phyloP scores from a whole-genome alignment of 2,329 filamentous ascomycete genomes.

The Ilyonectria mors-panacis region DNA sequence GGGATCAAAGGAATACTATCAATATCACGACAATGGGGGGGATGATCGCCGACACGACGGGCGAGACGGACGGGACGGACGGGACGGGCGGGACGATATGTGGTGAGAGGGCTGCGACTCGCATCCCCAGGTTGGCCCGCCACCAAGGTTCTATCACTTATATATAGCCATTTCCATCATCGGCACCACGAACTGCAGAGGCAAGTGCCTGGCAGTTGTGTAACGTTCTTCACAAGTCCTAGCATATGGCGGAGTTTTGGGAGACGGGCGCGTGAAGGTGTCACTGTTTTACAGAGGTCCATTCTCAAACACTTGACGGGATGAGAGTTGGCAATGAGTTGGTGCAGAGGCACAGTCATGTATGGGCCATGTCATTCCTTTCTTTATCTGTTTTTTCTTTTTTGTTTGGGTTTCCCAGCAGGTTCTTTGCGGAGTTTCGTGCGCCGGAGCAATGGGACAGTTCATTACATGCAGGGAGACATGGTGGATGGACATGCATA shows the following conservation, averaged over 20 bases:
- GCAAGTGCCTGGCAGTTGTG: slow-evolving; percentile 40
- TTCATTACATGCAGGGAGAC: slow-evolving; percentile 29
- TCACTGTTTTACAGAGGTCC: slow-evolving; percentile 40
- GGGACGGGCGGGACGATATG: slow-evolving; percentile 59
- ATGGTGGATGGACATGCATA: slow-evolving; percentile 34
- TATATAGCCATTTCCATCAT: slow-evolving; percentile 39
- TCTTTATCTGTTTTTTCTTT: slow-evolving; percentile 32
- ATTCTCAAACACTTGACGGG: slow-evolving; percentile 37
- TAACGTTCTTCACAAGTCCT: slow-evolving; percentile 45
- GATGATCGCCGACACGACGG: slow-evolving; percentile 54
- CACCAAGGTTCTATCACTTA: slow-evolving; percentile 41
- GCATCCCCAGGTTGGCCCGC: slow-evolving; percentile 21
- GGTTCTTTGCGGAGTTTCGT: slow-evolving; percentile 32
- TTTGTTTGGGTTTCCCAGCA: slow-evolving; percentile 31
- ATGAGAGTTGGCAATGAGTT: slow-evolving; percentile 35
- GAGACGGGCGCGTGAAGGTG: slow-evolving; percentile 44
- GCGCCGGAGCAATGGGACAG: slow-evolving; percentile 41
- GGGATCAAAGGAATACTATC: slow-evolving; percentile 59
- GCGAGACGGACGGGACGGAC: slow-evolving; percentile 52
- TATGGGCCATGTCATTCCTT: slow-evolving; percentile 29
- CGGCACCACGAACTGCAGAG: slow-evolving; percentile 36
- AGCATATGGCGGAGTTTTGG: slow-evolving; percentile 56
- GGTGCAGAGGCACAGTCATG: slow-evolving; percentile 36
- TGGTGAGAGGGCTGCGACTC: slow-evolving; percentile 54
- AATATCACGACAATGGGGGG: slow-evolving; percentile 54